Evolutionary conservation across 2,329 filamentous ascomycete species (phyloP), one percentile per base, ranked within the genome.

Genomic region (Apiospora koreana): DNA sequence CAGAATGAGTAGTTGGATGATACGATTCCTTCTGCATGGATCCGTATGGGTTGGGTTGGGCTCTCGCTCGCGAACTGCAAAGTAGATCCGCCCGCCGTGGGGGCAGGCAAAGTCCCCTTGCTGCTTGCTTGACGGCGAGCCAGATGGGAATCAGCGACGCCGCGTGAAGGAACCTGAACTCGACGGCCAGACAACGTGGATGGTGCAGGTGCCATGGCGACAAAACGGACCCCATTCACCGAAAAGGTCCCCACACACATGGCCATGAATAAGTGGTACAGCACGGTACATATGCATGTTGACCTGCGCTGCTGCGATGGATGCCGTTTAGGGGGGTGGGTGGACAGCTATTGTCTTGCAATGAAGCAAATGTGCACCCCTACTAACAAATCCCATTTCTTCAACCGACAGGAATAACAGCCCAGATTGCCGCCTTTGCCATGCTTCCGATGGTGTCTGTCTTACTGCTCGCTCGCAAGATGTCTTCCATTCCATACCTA

Each of bases 161-260:
- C 38, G 31, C 28, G 54, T 38, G 31, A 35, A 14, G 28, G 31
- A 35, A 14, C 54, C 48, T 58, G 54, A 62, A 58, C 50, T 43
- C 25, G 54, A 62, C 54, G 54, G 31, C 54, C 54, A 62, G 54
- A 38, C 54, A 62, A 62, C 54, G 54, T 62, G 54, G 54, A 62
- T n/a, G 54, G 54, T 62, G 54, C 54, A 62, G 54, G 54, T 62
- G 54, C 54, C 54, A 62, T 62, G 31, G 54, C 54, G 54, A 62
- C 54, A 62, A 62, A 62, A 28, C n/a, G n/a, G 54, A 31, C n/a
- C 54, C 54, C 54, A 62, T 62, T 38, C 43, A 46, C 54, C 54
- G 54, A 62, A 23, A n/a, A n/a, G 31, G 54, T 31, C 35, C 54
- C 50, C 54, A 62, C 54, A 62, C 54, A 62, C 54, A 62, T 62